phyloP scores from a whole-genome alignment of 169 alveolate genomes.

The Plasmodium blacklocki region DNA sequence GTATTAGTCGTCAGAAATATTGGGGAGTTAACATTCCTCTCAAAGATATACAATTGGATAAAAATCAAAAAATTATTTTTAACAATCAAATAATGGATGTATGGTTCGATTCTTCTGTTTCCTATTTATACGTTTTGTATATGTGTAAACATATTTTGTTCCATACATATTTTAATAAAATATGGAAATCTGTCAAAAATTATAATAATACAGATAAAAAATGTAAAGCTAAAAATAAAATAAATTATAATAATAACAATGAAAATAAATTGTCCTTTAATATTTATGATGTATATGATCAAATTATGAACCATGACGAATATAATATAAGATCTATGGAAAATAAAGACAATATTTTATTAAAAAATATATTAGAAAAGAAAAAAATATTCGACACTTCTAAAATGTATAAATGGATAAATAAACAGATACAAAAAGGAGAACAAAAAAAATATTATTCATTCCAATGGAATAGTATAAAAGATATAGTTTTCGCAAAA shows the following conservation, averaged over 20 bases:
- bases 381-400: constrained; percentile 56
- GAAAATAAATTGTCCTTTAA: constrained; percentile 2
- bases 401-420: constrained; percentile 32
- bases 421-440: constrained; percentile 14
- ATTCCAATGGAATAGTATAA: not conserved
- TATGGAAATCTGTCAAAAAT: not conserved
- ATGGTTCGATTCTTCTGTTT: constrained; percentile 92
- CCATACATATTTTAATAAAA: constrained; percentile 25
- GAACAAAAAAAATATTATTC: not conserved
- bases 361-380: constrained; percentile 37
- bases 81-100: constrained; percentile 85
- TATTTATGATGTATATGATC: constrained; percentile 37
- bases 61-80: constrained; percentile 15
- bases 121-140: constrained; percentile 75
- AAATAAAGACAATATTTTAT: not conserved
- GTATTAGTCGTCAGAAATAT: constrained; percentile 87
- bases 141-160: constrained; percentile 52
- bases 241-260: not conserved
- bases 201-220: not conserved
- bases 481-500: constrained; percentile 6
- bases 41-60: constrained; percentile 8
- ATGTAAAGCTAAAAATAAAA: not conserved
- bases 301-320: not conserved
- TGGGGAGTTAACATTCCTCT: constrained; percentile 89
- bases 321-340: not conserved